A percentile compares a stretch with the other conserved stretches of the same genome.
These are phyloP conservation scores for Candida chauliodis DNA, from an alignment of 805 yeast genomes.

Conservation along the genomic window DNA sequence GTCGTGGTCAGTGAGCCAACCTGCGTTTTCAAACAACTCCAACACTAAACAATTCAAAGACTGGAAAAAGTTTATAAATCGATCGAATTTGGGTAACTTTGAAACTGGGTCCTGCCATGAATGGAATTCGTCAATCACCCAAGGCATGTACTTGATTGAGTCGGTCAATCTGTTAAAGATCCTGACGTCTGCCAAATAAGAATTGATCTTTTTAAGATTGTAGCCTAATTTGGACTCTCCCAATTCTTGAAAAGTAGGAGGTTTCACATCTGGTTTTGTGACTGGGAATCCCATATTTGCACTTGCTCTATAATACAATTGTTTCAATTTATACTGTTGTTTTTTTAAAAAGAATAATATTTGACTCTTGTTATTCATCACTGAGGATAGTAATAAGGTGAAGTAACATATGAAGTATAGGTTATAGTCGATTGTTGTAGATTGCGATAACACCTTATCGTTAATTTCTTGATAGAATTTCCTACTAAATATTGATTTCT, in stretches of 20 bases:
- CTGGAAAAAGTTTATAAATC: constrained; percentile 35
- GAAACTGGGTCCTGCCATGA: constrained; percentile 24
- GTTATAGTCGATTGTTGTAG: constrained; percentile 35
- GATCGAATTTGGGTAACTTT: constrained; percentile 23
- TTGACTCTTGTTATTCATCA: constrained; percentile 34
- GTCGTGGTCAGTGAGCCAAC: constrained; percentile 45
- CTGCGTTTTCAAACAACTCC: constrained; percentile 40
- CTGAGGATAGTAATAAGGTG: constrained; percentile 33
- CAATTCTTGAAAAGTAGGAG: constrained; percentile 14
- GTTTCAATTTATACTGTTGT: constrained; percentile 23
- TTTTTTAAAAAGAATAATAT: constrained; percentile 25
- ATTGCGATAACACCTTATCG: constrained; percentile 32
- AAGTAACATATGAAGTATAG: constrained; percentile 43
- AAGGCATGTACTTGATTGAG: constrained; percentile 40
- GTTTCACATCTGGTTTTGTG: constrained; percentile 13
- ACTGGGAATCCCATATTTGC: constrained; percentile 4
- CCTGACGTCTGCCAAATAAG: constrained; percentile 38
- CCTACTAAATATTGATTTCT: constrained; percentile 32
- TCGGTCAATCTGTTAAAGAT: constrained; percentile 41
- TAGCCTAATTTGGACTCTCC: constrained; percentile 23
- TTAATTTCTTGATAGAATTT: constrained; percentile 40
- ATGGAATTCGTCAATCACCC: constrained; percentile 39
- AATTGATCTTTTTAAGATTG: constrained; percentile 32
- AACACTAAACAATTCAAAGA: constrained; percentile 38
- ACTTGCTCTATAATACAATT: constrained; percentile 12